Percentiles rank a stretch among this genome's conserved stretches.
Evolutionary conservation across 2,329 filamentous ascomycete species (phyloP).

Genomic region (Grosmannia huntii): DNA sequence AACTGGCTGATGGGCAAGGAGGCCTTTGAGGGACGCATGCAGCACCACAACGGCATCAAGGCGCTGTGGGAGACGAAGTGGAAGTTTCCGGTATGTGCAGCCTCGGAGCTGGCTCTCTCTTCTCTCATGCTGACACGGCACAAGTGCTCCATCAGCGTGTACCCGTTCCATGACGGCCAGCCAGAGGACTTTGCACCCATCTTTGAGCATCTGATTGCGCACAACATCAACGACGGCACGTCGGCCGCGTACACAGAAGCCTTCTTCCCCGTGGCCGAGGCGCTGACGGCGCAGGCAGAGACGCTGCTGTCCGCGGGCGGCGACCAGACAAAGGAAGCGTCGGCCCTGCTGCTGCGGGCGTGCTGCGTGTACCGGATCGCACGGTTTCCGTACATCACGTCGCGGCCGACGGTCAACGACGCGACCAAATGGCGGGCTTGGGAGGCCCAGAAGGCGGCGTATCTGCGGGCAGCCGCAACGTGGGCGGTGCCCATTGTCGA

Average conservation of each 20-base stretch:
- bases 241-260: constrained; percentile 50
- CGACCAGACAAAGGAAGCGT: constrained; percentile 38
- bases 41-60: constrained; percentile 47
- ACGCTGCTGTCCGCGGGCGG: constrained; percentile 17
- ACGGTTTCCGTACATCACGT: constrained; percentile 49
- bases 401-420: constrained; percentile 24
- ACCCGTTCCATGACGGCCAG: constrained; percentile 62
- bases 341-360: constrained; percentile 53
- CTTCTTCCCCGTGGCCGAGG: constrained; percentile 48
- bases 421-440: constrained; percentile 48
- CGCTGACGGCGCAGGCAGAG: constrained; percentile 40
- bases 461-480: constrained; percentile 39
- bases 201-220: constrained; percentile 47
- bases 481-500: constrained; percentile 50
- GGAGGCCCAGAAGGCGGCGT: constrained; percentile 50
- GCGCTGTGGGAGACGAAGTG: constrained; percentile 66
- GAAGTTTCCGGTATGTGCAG: constrained; percentile 40
- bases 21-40: constrained; percentile 31
- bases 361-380: constrained; percentile 63
- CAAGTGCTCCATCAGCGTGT: constrained; percentile 47
- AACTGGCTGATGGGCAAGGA: constrained; percentile 10
- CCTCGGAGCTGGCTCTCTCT: background rate
- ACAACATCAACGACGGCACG: constrained; percentile 52
- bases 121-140: background rate
- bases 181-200: constrained; percentile 58